Percentiles rank a stretch among this genome's conserved stretches.
Conservation (phyloP, 257 asterid genomes). For the Plantago ovata region DNA sequence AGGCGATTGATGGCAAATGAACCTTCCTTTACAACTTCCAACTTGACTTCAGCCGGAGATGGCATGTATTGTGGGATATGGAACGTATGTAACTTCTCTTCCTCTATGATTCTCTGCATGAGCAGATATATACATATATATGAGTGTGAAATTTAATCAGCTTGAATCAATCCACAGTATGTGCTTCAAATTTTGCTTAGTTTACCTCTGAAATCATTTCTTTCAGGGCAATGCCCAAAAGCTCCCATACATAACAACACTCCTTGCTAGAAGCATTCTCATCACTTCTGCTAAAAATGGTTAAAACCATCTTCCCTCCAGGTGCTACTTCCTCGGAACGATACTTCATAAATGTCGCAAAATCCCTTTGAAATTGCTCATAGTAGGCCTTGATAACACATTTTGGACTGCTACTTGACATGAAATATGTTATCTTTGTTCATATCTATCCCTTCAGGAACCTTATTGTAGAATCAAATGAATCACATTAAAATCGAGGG, state of each 20-base stretch:
- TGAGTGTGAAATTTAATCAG: too few relatives aligned
- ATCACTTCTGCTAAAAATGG: slow-evolving; percentile 51
- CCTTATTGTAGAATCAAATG: too few relatives aligned
- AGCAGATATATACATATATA: neutral
- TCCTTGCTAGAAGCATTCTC: slow-evolving; percentile 47
- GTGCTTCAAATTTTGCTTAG: too few relatives aligned
- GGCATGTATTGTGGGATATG: slow-evolving; percentile 63
- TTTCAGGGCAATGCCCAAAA: slow-evolving; percentile 41
- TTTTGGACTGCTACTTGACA: slow-evolving; percentile 38
- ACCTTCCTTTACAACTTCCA: slow-evolving; percentile 43
- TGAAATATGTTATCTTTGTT: slow-evolving; percentile 1
- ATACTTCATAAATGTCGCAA: slow-evolving; percentile 5
- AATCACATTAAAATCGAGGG: too few relatives aligned
- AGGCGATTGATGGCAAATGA: slow-evolving; percentile 43
- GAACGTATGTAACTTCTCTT: slow-evolving; percentile 47
- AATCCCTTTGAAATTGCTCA: slow-evolving; percentile 52
- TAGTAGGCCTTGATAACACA: slow-evolving; percentile 47
- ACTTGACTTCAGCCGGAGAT: slow-evolving; percentile 39
- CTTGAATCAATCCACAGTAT: too few relatives aligned
- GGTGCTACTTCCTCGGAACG: too few relatives aligned
- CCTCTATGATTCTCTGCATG: slow-evolving; percentile 41
- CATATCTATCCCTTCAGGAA: too few relatives aligned
- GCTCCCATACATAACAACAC: slow-evolving; percentile 59
- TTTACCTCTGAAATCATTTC: slow-evolving; percentile 51
- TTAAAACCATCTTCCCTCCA: slow-evolving; percentile 6